Percentiles rank a stretch among this genome's conserved stretches.
phyloP scores from a whole-genome alignment of 129 eudicot genomes.

The Saposhnikovia divaricata region DNA sequence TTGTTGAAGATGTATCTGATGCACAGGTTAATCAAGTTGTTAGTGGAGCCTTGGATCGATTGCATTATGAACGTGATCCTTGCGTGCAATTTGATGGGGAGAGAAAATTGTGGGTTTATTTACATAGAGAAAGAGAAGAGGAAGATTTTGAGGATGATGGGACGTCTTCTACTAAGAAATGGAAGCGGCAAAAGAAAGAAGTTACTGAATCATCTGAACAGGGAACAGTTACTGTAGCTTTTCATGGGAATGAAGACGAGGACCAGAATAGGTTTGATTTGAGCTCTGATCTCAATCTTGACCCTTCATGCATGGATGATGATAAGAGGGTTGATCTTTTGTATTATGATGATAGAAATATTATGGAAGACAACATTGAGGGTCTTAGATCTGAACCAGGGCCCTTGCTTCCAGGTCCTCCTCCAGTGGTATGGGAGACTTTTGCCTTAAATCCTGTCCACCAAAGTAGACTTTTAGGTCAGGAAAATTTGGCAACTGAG shows the following conservation, averaged over 20 bases:
- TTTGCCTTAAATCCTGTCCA: conserved; percentile 23
- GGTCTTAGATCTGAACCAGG: conserved; percentile 14
- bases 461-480: conserved; percentile 34
- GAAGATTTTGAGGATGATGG: conserved; percentile 99
- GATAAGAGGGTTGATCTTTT: conserved; percentile 35
- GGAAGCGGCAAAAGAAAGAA: conserved; percentile 95
- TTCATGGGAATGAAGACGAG: conserved; percentile 1
- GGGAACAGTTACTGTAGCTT: conserved; percentile 17
- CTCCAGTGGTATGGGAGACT: conserved; percentile 37
- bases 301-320: conserved; percentile 26
- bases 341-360: conserved; percentile 27
- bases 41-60: conserved; percentile 95
- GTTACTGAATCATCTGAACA: conserved; percentile 51
- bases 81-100: conserved; percentile 92
- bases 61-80: conserved; percentile 97
- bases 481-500: conserved; percentile 43
- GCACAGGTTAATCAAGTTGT: conserved; percentile 90
- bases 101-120: conserved; percentile 87
- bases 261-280: conserved; percentile 57
- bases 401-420: conserved; percentile 16
- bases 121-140: conserved; percentile 91
- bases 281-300: conserved; percentile 53
- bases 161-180: conserved; percentile 94
- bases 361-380: conserved; percentile 9
- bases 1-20: conserved; percentile 69